A percentile compares a stretch with the other conserved stretches of the same genome.
Evolutionary conservation across 129 eudicot genomes (phyloP).

Genomic region (Apium graveolens): DNA sequence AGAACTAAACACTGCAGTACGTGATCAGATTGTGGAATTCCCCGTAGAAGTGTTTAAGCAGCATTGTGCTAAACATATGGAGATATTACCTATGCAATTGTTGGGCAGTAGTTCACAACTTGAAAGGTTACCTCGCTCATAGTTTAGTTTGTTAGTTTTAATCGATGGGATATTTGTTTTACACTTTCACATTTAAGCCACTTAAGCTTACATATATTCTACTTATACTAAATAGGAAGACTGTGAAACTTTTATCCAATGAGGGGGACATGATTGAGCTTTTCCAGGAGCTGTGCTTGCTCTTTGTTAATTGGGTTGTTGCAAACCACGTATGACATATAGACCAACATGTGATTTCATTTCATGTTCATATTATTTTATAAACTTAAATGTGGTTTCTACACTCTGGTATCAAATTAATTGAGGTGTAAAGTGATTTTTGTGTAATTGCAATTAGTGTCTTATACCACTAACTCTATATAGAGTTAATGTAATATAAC

Average conservation of each 20-base stretch:
- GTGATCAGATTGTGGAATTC: conserved; percentile 57
- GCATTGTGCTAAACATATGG: conserved; percentile 89
- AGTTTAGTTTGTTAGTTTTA: background rate
- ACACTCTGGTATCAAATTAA: background rate
- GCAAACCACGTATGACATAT: conserved; percentile 49
- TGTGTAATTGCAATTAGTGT: too few relatives aligned
- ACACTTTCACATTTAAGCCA: background rate
- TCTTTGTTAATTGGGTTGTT: conserved; percentile 76
- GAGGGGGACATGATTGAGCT: conserved; percentile 96
- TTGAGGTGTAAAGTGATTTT: too few relatives aligned
- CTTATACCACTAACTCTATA: too few relatives aligned
- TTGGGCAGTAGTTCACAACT: conserved; percentile 43
- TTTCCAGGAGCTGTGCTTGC: conserved; percentile 76
- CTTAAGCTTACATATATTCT: background rate
- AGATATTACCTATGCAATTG: conserved; percentile 67
- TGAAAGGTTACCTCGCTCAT: conserved; percentile 37
- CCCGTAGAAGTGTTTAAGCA: conserved; percentile 52
- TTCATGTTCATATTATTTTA: background rate
- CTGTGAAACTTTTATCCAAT: conserved; percentile 60
- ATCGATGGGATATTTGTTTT: background rate
- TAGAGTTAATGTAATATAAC: too few relatives aligned
- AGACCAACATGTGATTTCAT: background rate
- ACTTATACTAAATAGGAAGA: conserved; percentile 39
- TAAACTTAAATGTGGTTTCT: background rate
- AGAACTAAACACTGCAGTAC: conserved; percentile 55